These are phyloP conservation scores for Ceratocystis cubensis DNA, from an alignment of 2,329 filamentous ascomycete genomes.

Conservation along the genomic window DNA sequence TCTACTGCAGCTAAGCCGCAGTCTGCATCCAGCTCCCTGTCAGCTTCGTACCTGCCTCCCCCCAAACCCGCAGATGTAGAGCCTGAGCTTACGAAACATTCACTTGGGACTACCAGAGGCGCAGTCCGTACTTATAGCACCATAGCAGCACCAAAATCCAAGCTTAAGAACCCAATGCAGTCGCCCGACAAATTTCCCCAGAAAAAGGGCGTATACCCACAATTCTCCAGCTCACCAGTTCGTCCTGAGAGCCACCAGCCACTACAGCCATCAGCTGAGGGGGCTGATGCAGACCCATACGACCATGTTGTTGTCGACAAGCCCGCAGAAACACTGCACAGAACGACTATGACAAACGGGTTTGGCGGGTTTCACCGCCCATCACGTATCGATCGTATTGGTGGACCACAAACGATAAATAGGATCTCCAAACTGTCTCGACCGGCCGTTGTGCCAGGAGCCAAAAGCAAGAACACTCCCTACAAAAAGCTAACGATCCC, in stretches of 20 bases:
- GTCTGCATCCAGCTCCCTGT: neutral
- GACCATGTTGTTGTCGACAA: conserved; percentile 29
- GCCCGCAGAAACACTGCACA: conserved; percentile 37
- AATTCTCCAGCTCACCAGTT: conserved; percentile 47
- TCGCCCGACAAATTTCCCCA: conserved; percentile 3
- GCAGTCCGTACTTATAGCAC: neutral
- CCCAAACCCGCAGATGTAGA: conserved; percentile 24
- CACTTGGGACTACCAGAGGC: conserved; percentile 27
- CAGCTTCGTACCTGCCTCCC: neutral
- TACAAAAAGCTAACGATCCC: conserved; percentile 44
- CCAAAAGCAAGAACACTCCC: conserved; percentile 34
- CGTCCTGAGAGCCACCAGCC: conserved; percentile 23
- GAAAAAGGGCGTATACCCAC: conserved; percentile 36
- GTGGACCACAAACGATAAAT: conserved; percentile 26
- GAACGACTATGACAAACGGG: conserved; percentile 37
- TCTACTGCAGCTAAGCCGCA: neutral
- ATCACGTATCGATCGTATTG: conserved; percentile 28
- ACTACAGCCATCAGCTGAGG: conserved; percentile 15
- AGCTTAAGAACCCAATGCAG: conserved; percentile 17
- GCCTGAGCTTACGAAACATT: conserved; percentile 30
- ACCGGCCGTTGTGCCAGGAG: conserved; percentile 11
- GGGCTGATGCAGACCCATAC: conserved; percentile 25
- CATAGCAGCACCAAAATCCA: neutral
- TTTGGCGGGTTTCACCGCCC: conserved; percentile 34
- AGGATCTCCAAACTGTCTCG: conserved; percentile 39